Base-by-base conservation (phyloP, 768 basidiomycete genomes). In the Rhodotorula babjevae region DNA sequence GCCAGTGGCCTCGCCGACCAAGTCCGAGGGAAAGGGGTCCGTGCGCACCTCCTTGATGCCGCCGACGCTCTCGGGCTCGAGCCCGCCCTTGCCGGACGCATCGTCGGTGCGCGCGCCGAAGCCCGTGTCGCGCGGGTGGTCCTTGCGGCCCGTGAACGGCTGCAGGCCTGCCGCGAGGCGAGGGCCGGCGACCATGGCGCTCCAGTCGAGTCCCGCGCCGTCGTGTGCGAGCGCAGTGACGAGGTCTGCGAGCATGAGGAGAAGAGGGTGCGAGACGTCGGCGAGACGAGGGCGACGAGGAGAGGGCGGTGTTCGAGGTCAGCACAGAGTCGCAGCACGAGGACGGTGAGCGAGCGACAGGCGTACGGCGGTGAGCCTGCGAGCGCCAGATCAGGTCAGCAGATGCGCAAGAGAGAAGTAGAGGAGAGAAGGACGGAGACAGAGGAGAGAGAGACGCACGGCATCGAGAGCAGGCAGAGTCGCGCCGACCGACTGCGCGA, bases 221-320 rank as follows among this genome's bases (percentile, higher is more conserved):
- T 92, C 89, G 40, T 90, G 81, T 0, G 91, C 89, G 47, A 90
- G 85, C 12, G 91, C 88, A 11, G 90, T 88, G 72, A 94, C 82
- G 78, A 94, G 83, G 77, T 91, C 89, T 76, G 53, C 3, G 56
- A 14, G 42, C 33, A 1, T 40, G 15, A 0, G 42, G 23, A 31
- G 52, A n/a, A 7, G 18, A 9, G 14, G 50, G 31, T 27, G 11
- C n/a, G 46, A 18, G 42, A 42, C 36, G 42, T n/a, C 5, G 19
- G n/a, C 4, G 3, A 21, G 61, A 29, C 16, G 10, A 10, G 33
- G 29, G 53, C 4, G 16, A 9, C 18, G 46, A n/a, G 55, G n/a
- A n/a, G 10, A 3, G 53, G 29, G 16, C 50, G 47, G 47, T 47
- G 10, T 11, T 47, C 47, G 47, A 49, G 23, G 18, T 19, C 47